Base-by-base conservation (phyloP, 768 basidiomycete genomes). In the Hirschioporus abietinus region DNA sequence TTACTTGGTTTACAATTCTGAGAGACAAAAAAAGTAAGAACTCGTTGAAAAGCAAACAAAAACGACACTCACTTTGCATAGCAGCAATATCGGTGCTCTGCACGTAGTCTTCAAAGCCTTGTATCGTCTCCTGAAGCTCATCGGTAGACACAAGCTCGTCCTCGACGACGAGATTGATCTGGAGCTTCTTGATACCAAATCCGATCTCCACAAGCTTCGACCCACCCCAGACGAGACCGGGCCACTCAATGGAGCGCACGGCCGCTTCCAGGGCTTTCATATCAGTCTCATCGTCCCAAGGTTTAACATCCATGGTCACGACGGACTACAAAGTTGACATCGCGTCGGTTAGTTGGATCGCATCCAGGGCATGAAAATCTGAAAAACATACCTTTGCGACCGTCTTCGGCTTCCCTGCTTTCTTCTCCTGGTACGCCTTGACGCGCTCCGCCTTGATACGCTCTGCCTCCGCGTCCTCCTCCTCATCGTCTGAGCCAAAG, bases 201-300 rank as follows among this genome's bases (percentile, higher is more conserved):
- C 95, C 96, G 71, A 98, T 87, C 61, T 96, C 82, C 63, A 98
- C 95, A 64, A 98, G 83, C 80, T 94, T 96, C 80, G 90, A 92
- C 58, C 87, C 85, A 78, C 97, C 96, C 97, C 97, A 99, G 63
- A 98, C 85, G 66, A 99, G 90, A 74, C 97, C 97, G 57, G 91
- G 89, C 81, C 86, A 81, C 78, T 92, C 86, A 72, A 99, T 88
- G 24, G 93, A 88, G 68, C 97, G 88, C 65, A 99, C 96, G 58
- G 84, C 74, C 18, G 82, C 78, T 79, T 99, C 96, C 72, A 99
- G 83, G 63, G 82, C 91, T 59, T 75, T 84, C 96, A 99, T 96
- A 79, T 98, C 94, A 63, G 97, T 99, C 82, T 97, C 95, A 75
- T 99, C 96, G 77, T 99, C 96, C 96, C 95, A 97, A 57, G 96